phyloP scores from a whole-genome alignment of 179 eudicot genomes.

The Camellia oleifera region DNA sequence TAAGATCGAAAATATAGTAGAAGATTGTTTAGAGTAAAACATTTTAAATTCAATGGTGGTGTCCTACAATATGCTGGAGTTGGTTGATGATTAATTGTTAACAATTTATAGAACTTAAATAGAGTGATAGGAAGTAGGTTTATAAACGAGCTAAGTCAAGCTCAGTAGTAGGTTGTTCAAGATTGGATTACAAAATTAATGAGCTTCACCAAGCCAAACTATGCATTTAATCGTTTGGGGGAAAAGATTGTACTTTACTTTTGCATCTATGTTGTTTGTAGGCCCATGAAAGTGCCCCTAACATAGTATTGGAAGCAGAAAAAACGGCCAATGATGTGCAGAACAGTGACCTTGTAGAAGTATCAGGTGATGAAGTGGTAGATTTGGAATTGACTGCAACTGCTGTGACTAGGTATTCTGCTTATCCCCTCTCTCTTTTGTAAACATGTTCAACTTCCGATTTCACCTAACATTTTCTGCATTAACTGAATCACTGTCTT shows the following conservation, averaged over 20 bases:
- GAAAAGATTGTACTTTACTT: background rate
- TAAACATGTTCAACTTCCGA: background rate
- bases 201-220: too few species aligned
- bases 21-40: background rate
- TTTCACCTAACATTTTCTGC: background rate
- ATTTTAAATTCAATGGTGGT: background rate
- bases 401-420: constrained; percentile 8
- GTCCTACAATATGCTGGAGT: background rate
- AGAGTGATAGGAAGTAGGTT: too few species aligned
- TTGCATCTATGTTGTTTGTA: constrained; percentile 12
- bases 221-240: too few species aligned
- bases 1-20: background rate
- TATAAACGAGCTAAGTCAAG: too few species aligned
- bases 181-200: too few species aligned
- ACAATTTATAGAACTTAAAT: too few species aligned
- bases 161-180: too few species aligned
- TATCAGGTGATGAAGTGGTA: constrained; percentile 22
- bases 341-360: constrained; percentile 25
- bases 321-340: constrained; percentile 18
- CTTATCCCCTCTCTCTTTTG: background rate
- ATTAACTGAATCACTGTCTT: background rate
- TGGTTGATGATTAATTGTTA: too few species aligned
- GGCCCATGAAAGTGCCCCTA: constrained; percentile 13
- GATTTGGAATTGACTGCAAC: constrained; percentile 20
- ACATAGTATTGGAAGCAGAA: constrained; percentile 15